phyloP scores from a whole-genome alignment of 352 stramenopile genomes.

The Phytophthora pini region DNA sequence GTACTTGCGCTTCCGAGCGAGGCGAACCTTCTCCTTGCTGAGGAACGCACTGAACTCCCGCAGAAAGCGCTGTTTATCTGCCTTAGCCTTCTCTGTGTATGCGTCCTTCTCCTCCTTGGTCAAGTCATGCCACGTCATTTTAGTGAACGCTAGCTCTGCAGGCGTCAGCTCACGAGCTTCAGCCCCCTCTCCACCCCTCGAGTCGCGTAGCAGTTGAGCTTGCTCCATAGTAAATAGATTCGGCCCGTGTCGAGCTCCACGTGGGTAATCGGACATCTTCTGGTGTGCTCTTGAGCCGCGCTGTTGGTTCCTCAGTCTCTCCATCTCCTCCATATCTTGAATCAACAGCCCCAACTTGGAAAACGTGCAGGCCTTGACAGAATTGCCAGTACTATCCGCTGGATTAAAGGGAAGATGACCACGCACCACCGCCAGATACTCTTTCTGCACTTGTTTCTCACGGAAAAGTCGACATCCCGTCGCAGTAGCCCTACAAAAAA shows the following conservation, averaged over 20 bases:
- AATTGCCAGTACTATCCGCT: constrained; percentile 27
- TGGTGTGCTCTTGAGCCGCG: constrained; percentile 59
- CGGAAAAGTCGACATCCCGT: constrained; percentile 76
- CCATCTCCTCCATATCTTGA: constrained; percentile 75
- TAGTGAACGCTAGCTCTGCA: constrained; percentile 35
- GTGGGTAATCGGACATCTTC: constrained; percentile 56
- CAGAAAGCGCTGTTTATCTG: constrained; percentile 63
- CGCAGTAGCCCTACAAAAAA: constrained; percentile 59
- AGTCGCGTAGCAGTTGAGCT: constrained; percentile 38
- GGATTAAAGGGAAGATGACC: constrained; percentile 75
- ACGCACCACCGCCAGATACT: constrained; percentile 85
- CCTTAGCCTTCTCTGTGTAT: constrained; percentile 49
- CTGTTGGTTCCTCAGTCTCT: constrained; percentile 57
- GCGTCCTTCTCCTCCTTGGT: constrained; percentile 48
- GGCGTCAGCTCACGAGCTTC: constrained; percentile 32
- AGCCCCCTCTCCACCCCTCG: constrained; percentile 16
- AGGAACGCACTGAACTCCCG: constrained; percentile 63
- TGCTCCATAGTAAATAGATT: constrained; percentile 80
- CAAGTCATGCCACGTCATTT: constrained; percentile 58
- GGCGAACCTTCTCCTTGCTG: constrained; percentile 47
- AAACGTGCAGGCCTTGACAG: constrained; percentile 54
- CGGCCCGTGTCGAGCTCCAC: constrained; percentile 60
- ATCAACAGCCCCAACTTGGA: constrained; percentile 75
- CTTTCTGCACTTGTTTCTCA: constrained; percentile 82
- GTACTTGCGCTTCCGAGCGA: constrained; percentile 63